phyloP scores from a whole-genome alignment of 1,284 basidiomycete species.

The Kwoniella shivajii region DNA sequence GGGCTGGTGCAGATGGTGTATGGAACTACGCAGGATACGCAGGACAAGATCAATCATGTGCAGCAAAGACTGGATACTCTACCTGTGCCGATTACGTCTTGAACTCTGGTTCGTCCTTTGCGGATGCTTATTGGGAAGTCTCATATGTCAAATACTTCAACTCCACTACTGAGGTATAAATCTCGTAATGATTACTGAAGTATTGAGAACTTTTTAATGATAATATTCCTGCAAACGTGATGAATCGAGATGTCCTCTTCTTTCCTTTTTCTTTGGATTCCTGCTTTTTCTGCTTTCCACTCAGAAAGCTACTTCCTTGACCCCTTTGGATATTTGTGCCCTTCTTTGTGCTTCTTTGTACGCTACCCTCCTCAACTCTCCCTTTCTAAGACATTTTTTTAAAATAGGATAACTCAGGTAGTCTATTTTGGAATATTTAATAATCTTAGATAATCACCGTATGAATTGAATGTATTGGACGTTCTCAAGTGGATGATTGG shows the following conservation, averaged over 20 bases:
- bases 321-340: neutral
- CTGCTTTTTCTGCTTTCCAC: neutral
- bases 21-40: conserved; percentile 71
- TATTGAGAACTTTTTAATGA: too few species aligned
- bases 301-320: neutral
- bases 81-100: conserved; percentile 76
- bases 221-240: conserved; percentile 1
- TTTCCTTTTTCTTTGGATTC: too few species aligned
- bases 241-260: too few species aligned
- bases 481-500: too few species aligned
- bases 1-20: conserved; percentile 68
- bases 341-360: too few species aligned
- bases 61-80: conserved; percentile 73
- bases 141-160: conserved; percentile 53
- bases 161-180: conserved; percentile 45
- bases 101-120: conserved; percentile 68
- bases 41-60: conserved; percentile 79
- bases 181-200: too few species aligned
- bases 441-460: too few species aligned
- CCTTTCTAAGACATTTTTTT: too few species aligned
- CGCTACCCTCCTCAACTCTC: too few species aligned
- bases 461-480: too few species aligned
- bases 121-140: conserved; percentile 69
- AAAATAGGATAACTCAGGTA: too few species aligned
- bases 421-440: too few species aligned